These are phyloP conservation scores for Mortierella antarctica DNA, from an alignment of 192 early-diverging fungal species.

Conservation along the genomic window DNA sequence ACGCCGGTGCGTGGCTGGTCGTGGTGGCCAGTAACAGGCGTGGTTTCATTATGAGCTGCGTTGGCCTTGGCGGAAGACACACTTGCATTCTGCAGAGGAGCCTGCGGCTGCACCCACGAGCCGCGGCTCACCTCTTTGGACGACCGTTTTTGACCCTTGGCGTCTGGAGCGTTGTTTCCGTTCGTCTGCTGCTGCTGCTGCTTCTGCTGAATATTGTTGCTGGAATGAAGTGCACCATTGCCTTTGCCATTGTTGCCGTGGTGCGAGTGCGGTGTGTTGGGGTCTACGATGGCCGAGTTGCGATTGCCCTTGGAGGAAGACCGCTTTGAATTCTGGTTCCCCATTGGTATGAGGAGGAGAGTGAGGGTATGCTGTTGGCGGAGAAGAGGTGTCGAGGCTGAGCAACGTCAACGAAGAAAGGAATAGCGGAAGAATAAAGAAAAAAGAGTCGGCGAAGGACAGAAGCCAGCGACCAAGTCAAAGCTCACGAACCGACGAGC, in stretches of 20 bases:
- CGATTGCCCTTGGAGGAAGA: conserved; percentile 31
- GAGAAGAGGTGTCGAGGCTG: background rate
- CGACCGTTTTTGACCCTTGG: background rate
- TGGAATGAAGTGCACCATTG: background rate
- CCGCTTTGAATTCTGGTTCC: conserved; percentile 45
- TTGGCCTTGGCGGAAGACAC: too few species aligned
- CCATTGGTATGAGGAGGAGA: conserved; percentile 12
- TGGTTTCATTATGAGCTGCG: background rate
- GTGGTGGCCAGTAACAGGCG: background rate
- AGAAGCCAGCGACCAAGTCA: background rate
- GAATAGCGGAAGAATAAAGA: background rate
- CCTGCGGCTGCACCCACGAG: too few species aligned
- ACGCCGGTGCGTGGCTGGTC: background rate
- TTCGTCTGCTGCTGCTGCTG: conserved; percentile 1
- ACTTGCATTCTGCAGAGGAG: too few species aligned
- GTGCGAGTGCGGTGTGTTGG: conserved; percentile 2
- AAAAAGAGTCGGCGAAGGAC: background rate
- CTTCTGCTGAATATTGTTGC: conserved; percentile 1
- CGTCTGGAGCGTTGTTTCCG: background rate
- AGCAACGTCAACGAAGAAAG: too few species aligned
- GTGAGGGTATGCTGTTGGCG: background rate
- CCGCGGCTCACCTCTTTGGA: background rate
- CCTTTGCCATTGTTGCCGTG: conserved; percentile 7
- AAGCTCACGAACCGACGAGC: background rate
- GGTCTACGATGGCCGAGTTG: conserved; percentile 16